Evolutionary conservation across 2,329 filamentous ascomycete species (phyloP), one percentile per base, ranked within the genome.

Genomic region (Epichloe gansuensis): DNA sequence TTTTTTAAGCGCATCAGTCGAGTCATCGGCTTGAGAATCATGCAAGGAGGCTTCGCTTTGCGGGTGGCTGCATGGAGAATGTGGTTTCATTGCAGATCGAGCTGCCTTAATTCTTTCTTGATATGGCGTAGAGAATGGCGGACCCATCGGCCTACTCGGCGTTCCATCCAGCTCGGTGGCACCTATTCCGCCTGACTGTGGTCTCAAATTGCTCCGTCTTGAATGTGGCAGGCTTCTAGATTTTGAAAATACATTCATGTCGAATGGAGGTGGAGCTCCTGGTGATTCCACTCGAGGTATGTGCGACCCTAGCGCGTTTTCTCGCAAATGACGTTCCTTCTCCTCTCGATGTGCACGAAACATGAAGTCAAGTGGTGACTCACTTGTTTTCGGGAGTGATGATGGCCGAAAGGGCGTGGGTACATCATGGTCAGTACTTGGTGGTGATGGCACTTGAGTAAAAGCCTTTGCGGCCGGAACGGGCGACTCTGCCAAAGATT

Each of bases 261-360:
- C 60, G 25, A 17, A 15, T 23, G 8, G n/a, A 34, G 36, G 21
- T 15, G 46, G 11, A 46, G 35, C 39, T 15, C 21, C 47, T 23
- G 53, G 48, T 23, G 47, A 51, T 25, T 43, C 34, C 6, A 7
- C 5, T 13, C 21, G 23, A 15, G 11, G 6, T 1, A 69, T 66
- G 7, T 68, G 61, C 35, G 66, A 61, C 21, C 58, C 57, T 58
- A 70, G 53, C 60, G 69, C 58, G 59, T 74, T 56, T 50, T 73
- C 73, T 49, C 40, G 50, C n/a, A 45, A 48, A 31, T 75, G 76
- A 54, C 76, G 74, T 50, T 82, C 82, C 63, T 82, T 85, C 66
- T 93, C 87, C 55, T 87, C 84, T 48, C 86, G 80, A 59, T 95
- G 87, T 36, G 89, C 89, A 55, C 85, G 84, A 73, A 97, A 97